Conservation (phyloP, 176 grass and related monocot species). For the Lolium multiflorum region DNA sequence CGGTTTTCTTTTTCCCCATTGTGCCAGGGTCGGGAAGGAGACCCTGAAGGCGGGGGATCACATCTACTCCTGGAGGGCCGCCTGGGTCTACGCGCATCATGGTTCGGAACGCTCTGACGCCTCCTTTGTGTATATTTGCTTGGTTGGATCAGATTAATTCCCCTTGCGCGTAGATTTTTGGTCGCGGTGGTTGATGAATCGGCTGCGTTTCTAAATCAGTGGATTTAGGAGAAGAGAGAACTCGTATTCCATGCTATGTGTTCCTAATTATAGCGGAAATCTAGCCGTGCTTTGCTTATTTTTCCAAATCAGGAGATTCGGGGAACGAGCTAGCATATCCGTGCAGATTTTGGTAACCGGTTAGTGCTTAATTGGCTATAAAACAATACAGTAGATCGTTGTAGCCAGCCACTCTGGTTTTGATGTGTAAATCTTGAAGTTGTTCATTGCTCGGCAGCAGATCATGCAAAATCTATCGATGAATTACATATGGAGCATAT, state of each 20-base stretch:
- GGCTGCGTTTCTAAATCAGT: neutral
- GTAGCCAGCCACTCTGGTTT: neutral
- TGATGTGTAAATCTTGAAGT: neutral
- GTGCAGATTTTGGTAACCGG: neutral
- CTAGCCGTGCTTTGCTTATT: neutral
- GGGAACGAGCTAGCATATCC: neutral
- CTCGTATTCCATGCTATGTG: neutral
- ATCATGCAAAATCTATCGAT: too few species aligned
- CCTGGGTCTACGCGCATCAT: slow-evolving; percentile 80
- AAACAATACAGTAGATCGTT: neutral
- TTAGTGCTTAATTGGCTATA: neutral
- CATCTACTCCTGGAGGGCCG: slow-evolving; percentile 81
- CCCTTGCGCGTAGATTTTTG: neutral
- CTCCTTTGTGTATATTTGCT: neutral
- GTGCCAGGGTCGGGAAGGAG: slow-evolving; percentile 62
- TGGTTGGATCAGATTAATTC: neutral
- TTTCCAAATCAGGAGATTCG: neutral
- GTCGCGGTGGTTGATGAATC: neutral
- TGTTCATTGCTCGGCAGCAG: neutral
- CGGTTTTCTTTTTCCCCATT: neutral
- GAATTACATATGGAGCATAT: too few species aligned
- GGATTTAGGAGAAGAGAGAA: neutral
- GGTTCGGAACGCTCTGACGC: slow-evolving; percentile 33
- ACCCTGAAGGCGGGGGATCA: slow-evolving; percentile 79
- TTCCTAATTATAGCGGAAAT: neutral